Percentiles rank a stretch among this genome's conserved stretches.
Evolutionary conservation across 2,329 filamentous ascomycete species (phyloP).

Genomic region (Elsinoe perseae): DNA sequence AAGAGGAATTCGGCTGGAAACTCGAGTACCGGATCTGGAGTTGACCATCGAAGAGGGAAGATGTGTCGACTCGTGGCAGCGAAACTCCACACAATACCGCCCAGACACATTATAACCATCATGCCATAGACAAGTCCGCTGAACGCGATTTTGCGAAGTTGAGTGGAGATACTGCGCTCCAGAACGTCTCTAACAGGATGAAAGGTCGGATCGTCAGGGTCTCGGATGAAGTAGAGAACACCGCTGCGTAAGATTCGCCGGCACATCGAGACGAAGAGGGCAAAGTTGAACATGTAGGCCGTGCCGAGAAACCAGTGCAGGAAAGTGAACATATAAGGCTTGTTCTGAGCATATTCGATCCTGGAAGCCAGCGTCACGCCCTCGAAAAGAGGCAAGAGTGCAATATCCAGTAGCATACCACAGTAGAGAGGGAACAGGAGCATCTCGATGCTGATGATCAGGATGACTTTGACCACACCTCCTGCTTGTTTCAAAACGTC

Average conservation of each 20-base stretch:
- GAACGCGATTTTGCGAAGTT: constrained; percentile 92
- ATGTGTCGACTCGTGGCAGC: constrained; percentile 59
- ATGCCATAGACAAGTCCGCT: constrained; percentile 93
- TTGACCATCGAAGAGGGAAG: constrained; percentile 87
- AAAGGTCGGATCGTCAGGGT: constrained; percentile 96
- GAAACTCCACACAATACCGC: constrained; percentile 92
- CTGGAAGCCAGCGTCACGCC: constrained; percentile 69
- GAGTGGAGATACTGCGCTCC: constrained; percentile 83
- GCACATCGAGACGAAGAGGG: constrained; percentile 97
- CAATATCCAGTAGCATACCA: constrained; percentile 79
- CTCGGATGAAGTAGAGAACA: constrained; percentile 94
- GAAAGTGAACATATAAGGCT: constrained; percentile 84
- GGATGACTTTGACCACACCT: constrained; percentile 92
- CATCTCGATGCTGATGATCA: constrained; percentile 99
- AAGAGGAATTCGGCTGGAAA: constrained; percentile 91
- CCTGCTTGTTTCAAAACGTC: constrained; percentile 87
- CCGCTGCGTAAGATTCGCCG: constrained; percentile 93
- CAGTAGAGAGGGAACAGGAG: constrained; percentile 94
- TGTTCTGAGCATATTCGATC: constrained; percentile 66
- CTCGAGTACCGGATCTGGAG: constrained; percentile 83
- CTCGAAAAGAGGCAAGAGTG: constrained; percentile 82
- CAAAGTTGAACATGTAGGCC: constrained; percentile 99
- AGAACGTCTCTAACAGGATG: constrained; percentile 95
- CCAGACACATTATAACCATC: constrained; percentile 83
- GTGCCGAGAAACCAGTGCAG: constrained; percentile 99